These are phyloP conservation scores for Phragmites australis DNA, from an alignment of 176 grass and related monocot species.

Conservation along the genomic window DNA sequence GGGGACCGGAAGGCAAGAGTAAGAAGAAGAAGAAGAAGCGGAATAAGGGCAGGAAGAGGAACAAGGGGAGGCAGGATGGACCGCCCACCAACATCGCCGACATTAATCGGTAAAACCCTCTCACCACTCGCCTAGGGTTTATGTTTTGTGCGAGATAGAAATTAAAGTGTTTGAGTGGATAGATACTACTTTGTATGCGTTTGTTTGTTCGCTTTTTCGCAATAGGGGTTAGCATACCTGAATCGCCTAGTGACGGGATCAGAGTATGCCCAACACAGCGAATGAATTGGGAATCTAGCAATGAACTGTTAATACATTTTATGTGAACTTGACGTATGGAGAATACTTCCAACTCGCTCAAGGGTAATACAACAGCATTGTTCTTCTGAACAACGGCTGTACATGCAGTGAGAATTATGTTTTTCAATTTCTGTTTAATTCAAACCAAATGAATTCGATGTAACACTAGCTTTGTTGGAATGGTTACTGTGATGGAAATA, in stretches of 20 bases:
- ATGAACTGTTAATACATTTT: not conserved
- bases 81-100: constrained; percentile 60
- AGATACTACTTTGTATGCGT: not conserved
- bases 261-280: not conserved
- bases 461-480: not conserved
- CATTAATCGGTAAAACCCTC: constrained; percentile 65
- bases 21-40: constrained; percentile 52
- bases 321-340: constrained; percentile 2
- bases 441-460: not conserved
- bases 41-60: constrained; percentile 34
- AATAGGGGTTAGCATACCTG: not conserved
- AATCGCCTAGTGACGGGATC: not conserved
- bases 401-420: not conserved
- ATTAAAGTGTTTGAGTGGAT: not conserved
- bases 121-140: constrained; percentile 34
- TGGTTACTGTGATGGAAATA: not conserved
- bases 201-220: not conserved
- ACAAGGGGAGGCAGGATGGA: constrained; percentile 38
- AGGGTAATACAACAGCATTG: not conserved
- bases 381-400: not conserved
- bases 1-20: constrained; percentile 27
- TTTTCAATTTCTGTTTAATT: constrained; percentile 1
- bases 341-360: not conserved
- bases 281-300: not conserved
- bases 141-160: not conserved